Base-by-base conservation (phyloP, 179 eudicot genomes). In the Actinidia polygama region DNA sequence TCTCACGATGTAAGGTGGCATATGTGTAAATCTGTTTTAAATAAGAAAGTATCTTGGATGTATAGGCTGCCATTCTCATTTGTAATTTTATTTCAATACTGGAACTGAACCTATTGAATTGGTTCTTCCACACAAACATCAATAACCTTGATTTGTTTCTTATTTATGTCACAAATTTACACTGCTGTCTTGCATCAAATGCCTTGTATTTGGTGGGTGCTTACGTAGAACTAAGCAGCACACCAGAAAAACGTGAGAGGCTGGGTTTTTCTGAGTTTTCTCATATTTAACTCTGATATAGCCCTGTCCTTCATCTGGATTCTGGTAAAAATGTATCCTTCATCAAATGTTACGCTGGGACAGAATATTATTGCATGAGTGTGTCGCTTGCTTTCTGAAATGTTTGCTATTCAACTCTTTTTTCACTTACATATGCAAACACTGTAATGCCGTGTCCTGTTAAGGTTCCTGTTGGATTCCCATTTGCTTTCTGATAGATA, bases 1-100 rank as follows among this genome's bases (percentile, higher is more conserved):
- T 95, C 99, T 86, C 98, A 97, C 83, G 97, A 95, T 87, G 99
- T 94, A 95, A 95, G 98, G 98, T 92, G 89, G 85, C 96, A 85
- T 90, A 87, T 87, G 80, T 91, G 89, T 88, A 81, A 88, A 87
- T 80, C 84, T 84, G 85, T 88, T 85, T 81, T 49, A 78, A 73
- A 24, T 78, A 16, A 26, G 54, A 11, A 69, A 53, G 46, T 69
- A 70, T 80, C 55, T 70, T 71, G 51, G 73, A 69, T 87, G 67
- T 44, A 59, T 73, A 66, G 79, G 82, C 59, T 79, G 71, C 21
- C 44, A 54, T 36, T 73, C 61, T 69, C 51, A 66, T 63, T 21
- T n/a, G 10, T 49, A 82, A 19, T 54, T 73, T 40, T 51, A n/a
- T n/a, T 24, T 61, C 36, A 57, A 64, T 26, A 3, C 49, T 80